phyloP scores from a whole-genome alignment of 495 filamentous ascomycete species.

The Staphylotrichum tortipilum region DNA sequence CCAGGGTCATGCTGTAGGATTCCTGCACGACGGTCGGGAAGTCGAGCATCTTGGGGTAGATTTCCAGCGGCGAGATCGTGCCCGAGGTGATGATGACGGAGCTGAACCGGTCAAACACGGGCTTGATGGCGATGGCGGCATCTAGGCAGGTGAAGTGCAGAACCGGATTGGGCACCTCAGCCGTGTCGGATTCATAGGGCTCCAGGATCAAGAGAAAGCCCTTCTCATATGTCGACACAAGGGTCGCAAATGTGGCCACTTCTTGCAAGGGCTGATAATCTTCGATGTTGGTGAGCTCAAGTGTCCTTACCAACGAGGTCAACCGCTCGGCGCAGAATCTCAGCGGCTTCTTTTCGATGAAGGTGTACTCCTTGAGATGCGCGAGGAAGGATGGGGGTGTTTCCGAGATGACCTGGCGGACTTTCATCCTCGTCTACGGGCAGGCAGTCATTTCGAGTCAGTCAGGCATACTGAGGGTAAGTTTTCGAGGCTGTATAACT shows the following conservation, averaged over 20 bases:
- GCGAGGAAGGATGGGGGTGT: slow-evolving; percentile 89
- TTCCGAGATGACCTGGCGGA: slow-evolving; percentile 91
- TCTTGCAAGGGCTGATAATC: slow-evolving; percentile 96
- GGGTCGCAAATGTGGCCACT: slow-evolving; percentile 96
- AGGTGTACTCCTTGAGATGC: slow-evolving; percentile 90
- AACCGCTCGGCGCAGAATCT: slow-evolving; percentile 90
- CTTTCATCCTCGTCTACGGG: slow-evolving; percentile 86
- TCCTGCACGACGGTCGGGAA: slow-evolving; percentile 89
- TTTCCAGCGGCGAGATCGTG: slow-evolving; percentile 92
- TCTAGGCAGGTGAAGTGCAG: slow-evolving; percentile 95
- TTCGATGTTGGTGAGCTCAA: slow-evolving; percentile 95
- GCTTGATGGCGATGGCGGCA: slow-evolving; percentile 96
- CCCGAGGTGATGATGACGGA: slow-evolving; percentile 98
- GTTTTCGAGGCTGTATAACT: too few species aligned
- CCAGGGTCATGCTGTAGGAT: slow-evolving; percentile 95
- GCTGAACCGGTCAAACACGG: slow-evolving; percentile 92
- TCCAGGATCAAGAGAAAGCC: slow-evolving; percentile 94
- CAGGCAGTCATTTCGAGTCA: too few species aligned
- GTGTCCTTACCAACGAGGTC: slow-evolving; percentile 86
- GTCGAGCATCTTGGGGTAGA: slow-evolving; percentile 98
- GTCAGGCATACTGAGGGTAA: too few species aligned
- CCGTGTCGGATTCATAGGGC: slow-evolving; percentile 90
- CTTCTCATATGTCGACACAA: slow-evolving; percentile 94
- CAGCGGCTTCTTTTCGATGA: slow-evolving; percentile 95
- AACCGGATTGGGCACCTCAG: slow-evolving; percentile 90